Percentiles rank a stretch among this genome's conserved stretches.
Evolutionary conservation across 306 rosid species (phyloP).

Genomic region (Trifolium repens): DNA sequence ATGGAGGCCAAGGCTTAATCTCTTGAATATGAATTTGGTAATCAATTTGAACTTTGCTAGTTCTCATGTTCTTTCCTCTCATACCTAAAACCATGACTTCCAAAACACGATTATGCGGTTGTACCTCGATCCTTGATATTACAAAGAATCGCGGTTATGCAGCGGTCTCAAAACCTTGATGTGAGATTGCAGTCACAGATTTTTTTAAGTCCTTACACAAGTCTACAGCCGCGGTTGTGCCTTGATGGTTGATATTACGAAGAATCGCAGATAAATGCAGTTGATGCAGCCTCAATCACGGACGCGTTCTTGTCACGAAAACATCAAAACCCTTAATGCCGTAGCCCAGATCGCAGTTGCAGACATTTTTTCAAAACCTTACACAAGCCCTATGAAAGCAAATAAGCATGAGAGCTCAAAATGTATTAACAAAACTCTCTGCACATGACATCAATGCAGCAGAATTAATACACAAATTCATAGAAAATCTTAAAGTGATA

Average conservation of each 20-base stretch:
- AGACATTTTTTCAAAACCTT: not conserved
- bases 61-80: slow-evolving; percentile 70
- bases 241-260: not conserved
- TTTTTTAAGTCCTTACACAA: too few species aligned
- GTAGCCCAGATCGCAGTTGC: not conserved
- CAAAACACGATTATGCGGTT: not conserved
- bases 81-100: slow-evolving; percentile 66
- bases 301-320: not conserved
- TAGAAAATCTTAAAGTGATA: slow-evolving; percentile 8
- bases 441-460: slow-evolving; percentile 18
- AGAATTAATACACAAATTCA: slow-evolving; percentile 28
- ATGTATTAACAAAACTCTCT: slow-evolving; percentile 19
- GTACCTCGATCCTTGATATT: not conserved
- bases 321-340: not conserved
- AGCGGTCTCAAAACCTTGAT: not conserved
- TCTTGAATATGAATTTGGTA: slow-evolving; percentile 75
- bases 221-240: not conserved
- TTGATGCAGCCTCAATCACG: not conserved
- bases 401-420: slow-evolving; percentile 20
- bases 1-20: slow-evolving; percentile 98
- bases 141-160: not conserved
- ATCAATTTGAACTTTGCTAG: slow-evolving; percentile 60
- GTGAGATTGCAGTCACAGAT: not conserved
- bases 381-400: not conserved
- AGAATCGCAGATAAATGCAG: not conserved